A percentile compares a stretch with the other conserved stretches of the same genome.
These are phyloP conservation scores for Tilletiaria anomala DNA, from an alignment of 1,284 basidiomycete genomes.

Conservation along the genomic window DNA sequence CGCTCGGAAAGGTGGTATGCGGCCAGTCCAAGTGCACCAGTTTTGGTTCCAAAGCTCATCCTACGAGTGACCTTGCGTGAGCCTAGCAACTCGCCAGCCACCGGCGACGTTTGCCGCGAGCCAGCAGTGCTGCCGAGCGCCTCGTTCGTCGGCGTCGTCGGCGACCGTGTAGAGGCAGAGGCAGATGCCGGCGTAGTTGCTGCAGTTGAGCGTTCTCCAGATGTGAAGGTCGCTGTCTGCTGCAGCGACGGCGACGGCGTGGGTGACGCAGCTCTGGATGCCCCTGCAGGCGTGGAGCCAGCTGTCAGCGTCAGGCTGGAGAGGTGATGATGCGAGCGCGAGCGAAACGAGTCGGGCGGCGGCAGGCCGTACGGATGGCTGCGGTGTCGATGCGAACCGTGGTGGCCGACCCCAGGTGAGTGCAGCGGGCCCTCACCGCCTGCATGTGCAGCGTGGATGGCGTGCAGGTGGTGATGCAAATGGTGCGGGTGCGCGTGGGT, in stretches of 20 bases:
- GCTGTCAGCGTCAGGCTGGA: conserved; percentile 17
- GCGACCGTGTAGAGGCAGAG: conserved; percentile 10
- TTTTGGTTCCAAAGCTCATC: no score
- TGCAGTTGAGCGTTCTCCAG: no score
- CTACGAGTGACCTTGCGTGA: no score
- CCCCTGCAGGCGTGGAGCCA: conserved; percentile 20
- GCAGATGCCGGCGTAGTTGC: conserved; percentile 13
- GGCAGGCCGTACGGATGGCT: conserved; percentile 26
- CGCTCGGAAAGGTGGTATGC: background rate
- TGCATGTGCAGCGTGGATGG: no score
- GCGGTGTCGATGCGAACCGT: conserved; percentile 32
- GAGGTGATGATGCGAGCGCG: conserved; percentile 32
- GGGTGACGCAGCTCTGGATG: conserved; percentile 34
- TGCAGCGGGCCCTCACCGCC: conserved; percentile 32
- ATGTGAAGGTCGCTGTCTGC: no score
- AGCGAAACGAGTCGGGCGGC: conserved; percentile 9
- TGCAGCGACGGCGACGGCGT: no score
- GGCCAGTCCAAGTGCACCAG: no score
- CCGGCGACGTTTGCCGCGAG: no score
- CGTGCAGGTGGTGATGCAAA: no score
- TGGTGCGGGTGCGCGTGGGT: background rate
- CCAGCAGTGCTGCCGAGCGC: background rate
- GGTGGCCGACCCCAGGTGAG: conserved; percentile 26
- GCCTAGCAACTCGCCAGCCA: no score
- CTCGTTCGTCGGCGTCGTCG: conserved; percentile 5